Conservation (phyloP, 1,284 basidiomycete species). For the Leucoagaricus sp. region DNA sequence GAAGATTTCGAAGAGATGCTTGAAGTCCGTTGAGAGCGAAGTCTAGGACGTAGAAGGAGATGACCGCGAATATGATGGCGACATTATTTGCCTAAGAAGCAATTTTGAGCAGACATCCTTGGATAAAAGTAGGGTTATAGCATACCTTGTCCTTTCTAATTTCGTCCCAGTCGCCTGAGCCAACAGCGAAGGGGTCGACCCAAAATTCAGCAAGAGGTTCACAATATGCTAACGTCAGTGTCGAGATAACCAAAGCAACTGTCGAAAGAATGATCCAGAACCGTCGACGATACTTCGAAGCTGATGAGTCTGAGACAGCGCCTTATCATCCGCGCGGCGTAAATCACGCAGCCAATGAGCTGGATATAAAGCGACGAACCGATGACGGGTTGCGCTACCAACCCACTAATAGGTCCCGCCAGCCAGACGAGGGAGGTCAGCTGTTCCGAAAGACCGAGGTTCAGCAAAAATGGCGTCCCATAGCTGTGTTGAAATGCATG, state of each 20-base stretch:
- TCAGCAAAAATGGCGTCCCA: conserved; percentile 91
- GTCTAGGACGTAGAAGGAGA: conserved; percentile 92
- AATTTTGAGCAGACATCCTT: not conserved
- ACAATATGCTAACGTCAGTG: conserved; percentile 85
- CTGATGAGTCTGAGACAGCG: conserved; percentile 91
- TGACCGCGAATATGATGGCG: conserved; percentile 85
- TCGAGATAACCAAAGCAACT: conserved; percentile 68
- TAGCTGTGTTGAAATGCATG: conserved; percentile 56
- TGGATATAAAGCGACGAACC: conserved; percentile 48
- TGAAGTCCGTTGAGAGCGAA: conserved; percentile 95
- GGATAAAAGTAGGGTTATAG: conserved; percentile 1
- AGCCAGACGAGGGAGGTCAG: conserved; percentile 96
- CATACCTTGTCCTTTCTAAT: conserved; percentile 61
- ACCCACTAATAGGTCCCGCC: conserved; percentile 91
- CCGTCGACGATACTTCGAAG: conserved; percentile 84
- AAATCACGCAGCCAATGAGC: conserved; percentile 26
- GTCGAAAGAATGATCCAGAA: conserved; percentile 91
- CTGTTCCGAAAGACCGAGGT: conserved; percentile 88
- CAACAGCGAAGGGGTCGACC: conserved; percentile 77
- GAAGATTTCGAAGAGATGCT: conserved; percentile 88
- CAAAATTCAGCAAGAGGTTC: conserved; percentile 72
- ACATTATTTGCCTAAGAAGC: conserved; percentile 59
- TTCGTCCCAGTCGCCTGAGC: conserved; percentile 91
- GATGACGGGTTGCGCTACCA: conserved; percentile 94
- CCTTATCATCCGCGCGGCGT: conserved; percentile 47